Percentiles rank a stretch among this genome's conserved stretches.
Evolutionary conservation across 2,329 filamentous ascomycete genomes (phyloP).

Genomic region (Diaporthe australafricana): DNA sequence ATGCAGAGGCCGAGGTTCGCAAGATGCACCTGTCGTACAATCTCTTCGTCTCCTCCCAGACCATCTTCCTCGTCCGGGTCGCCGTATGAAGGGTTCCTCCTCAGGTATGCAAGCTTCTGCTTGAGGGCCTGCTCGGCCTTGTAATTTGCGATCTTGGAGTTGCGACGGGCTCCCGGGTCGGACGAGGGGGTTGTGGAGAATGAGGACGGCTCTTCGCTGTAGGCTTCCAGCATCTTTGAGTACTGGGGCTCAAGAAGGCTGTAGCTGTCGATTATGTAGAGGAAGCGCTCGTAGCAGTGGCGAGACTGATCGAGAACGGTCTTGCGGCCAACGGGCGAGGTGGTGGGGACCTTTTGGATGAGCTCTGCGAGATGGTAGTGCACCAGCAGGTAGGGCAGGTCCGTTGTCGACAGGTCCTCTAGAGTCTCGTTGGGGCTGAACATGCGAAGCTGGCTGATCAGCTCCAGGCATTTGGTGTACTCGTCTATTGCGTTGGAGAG

Average conservation of each 20-base stretch:
- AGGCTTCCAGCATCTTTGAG: constrained; percentile 76
- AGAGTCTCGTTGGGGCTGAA: constrained; percentile 92
- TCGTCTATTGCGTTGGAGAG: constrained; percentile 74
- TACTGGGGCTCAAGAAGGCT: constrained; percentile 75
- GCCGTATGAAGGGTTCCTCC: constrained; percentile 65
- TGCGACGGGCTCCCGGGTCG: constrained; percentile 75
- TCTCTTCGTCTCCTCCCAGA: constrained; percentile 82
- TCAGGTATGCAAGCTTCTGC: constrained; percentile 76
- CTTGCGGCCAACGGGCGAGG: constrained; percentile 67
- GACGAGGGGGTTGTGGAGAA: constrained; percentile 78
- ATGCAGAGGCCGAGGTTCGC: constrained; percentile 79
- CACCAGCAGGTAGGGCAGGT: constrained; percentile 86
- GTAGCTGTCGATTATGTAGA: constrained; percentile 83
- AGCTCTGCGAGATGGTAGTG: constrained; percentile 85
- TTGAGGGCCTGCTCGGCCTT: constrained; percentile 88
- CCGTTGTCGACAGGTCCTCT: constrained; percentile 87
- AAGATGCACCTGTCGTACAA: constrained; percentile 82
- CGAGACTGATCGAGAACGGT: constrained; percentile 72
- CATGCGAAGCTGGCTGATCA: constrained; percentile 78
- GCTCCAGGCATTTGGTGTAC: constrained; percentile 78
- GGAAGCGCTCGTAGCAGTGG: constrained; percentile 80
- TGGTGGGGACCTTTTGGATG: constrained; percentile 72
- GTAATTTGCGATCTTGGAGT: constrained; percentile 88
- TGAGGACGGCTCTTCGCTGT: constrained; percentile 75
- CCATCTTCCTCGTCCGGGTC: constrained; percentile 64